Conservation (phyloP, 2,329 filamentous ascomycete genomes). For the Alternaria sp. region DNA sequence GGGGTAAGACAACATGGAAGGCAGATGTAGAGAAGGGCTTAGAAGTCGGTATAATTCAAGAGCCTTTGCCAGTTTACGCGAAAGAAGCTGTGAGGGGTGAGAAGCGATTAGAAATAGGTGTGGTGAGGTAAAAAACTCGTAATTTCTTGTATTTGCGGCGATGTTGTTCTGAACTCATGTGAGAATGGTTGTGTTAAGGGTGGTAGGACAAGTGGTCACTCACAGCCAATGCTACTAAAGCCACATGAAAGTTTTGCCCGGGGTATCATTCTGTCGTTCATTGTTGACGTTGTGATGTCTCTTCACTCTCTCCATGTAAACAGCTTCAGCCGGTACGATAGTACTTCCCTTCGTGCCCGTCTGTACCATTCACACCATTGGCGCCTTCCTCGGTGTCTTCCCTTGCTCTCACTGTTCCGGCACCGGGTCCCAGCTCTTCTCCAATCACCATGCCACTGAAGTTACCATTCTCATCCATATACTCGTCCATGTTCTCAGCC, state of each 20-base stretch:
- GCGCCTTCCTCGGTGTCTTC: slow-evolving; percentile 43
- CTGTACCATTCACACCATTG: slow-evolving; percentile 36
- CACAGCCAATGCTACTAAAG: not conserved
- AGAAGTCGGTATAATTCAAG: slow-evolving; percentile 1
- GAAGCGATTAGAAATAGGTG: not conserved
- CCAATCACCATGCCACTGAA: slow-evolving; percentile 45
- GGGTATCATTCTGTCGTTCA: slow-evolving; percentile 13
- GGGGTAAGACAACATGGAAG: not conserved
- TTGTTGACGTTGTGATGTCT: not conserved
- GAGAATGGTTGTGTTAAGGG: not conserved
- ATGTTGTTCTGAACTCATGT: not conserved
- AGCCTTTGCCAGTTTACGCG: not conserved
- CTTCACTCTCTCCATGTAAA: not conserved
- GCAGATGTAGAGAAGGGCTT: not conserved
- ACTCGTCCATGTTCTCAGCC: slow-evolving; percentile 87
- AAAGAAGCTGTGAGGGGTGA: not conserved
- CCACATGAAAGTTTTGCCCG: not conserved
- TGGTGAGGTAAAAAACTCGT: not conserved
- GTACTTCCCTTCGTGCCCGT: slow-evolving; percentile 48
- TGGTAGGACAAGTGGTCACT: not conserved
- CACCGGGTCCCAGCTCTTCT: slow-evolving; percentile 47
- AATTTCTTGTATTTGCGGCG: not conserved
- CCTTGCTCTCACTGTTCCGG: slow-evolving; percentile 48
- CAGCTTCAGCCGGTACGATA: slow-evolving; percentile 42
- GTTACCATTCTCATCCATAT: slow-evolving; percentile 55